Conservation (phyloP, 2,329 filamentous ascomycete species). For the Ramichloridium luteum region DNA sequence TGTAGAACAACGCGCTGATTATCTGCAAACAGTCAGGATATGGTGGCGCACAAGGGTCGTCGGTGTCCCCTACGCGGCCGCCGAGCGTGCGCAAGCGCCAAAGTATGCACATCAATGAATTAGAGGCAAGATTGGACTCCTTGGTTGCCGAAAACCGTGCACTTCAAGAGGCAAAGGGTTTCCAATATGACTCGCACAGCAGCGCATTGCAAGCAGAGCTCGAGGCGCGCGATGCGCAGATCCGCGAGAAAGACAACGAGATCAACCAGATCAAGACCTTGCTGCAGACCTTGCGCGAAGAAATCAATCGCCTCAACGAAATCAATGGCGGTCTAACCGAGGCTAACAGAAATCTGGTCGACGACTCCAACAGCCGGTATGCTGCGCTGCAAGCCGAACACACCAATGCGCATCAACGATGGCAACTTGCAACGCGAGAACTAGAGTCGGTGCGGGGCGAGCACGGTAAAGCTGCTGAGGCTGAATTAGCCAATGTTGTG, state of each 20-base stretch:
- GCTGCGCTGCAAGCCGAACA: constrained; percentile 55
- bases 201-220: constrained; percentile 37
- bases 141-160: constrained; percentile 72
- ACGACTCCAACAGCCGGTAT: constrained; percentile 63
- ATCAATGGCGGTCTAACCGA: constrained; percentile 69
- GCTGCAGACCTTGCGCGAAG: constrained; percentile 66
- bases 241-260: constrained; percentile 75
- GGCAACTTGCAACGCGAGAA: constrained; percentile 49
- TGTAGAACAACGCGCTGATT: background rate
- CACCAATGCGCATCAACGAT: constrained; percentile 39
- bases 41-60: constrained; percentile 81
- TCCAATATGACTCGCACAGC: constrained; percentile 9
- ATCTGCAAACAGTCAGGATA: constrained; percentile 80
- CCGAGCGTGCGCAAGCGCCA: constrained; percentile 93
- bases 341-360: constrained; percentile 63
- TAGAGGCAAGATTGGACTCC: constrained; percentile 75
- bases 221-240: constrained; percentile 52
- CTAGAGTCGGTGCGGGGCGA: constrained; percentile 55
- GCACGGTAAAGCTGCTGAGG: constrained; percentile 48
- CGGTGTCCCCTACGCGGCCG: constrained; percentile 79
- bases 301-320: constrained; percentile 68
- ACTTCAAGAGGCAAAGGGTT: constrained; percentile 50
- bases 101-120: constrained; percentile 87
- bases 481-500: constrained; percentile 53
- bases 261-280: constrained; percentile 64